Conservation (phyloP, 352 stramenopile species). For the Pythium dissotocum region DNA sequence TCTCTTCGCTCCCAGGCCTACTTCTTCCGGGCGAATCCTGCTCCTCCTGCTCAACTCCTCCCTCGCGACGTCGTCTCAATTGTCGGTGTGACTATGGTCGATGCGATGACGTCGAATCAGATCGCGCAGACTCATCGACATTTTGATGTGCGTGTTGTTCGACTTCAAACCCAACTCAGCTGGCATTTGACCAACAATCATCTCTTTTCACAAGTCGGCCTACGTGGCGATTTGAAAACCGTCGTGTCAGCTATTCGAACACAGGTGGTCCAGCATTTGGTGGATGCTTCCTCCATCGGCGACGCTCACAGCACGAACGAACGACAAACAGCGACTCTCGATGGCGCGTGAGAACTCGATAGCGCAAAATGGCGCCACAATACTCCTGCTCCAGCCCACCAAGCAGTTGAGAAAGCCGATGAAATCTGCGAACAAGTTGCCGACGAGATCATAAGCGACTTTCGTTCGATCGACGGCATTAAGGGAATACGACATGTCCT, state of each 20-base stretch:
- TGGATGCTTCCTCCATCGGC: background rate
- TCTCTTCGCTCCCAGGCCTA: constrained; percentile 26
- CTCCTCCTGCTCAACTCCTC: constrained; percentile 10
- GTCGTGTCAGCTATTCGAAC: background rate
- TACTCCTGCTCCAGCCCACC: background rate
- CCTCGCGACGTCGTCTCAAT: constrained; percentile 12
- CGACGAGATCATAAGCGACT: constrained; percentile 3
- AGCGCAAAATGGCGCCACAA: constrained; percentile 6
- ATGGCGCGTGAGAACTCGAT: background rate
- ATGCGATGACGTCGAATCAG: constrained; percentile 22
- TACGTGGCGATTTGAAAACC: background rate
- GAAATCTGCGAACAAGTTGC: constrained; percentile 1
- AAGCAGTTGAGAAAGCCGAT: background rate
- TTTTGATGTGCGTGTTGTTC: constrained; percentile 15
- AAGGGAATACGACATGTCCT: background rate
- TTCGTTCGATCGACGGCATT: background rate
- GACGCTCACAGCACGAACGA: background rate
- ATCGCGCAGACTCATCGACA: constrained; percentile 18
- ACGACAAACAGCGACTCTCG: too few relatives aligned
- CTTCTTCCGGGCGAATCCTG: constrained; percentile 23
- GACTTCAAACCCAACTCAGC: constrained; percentile 7
- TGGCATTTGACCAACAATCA: constrained; percentile 5
- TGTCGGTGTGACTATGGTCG: constrained; percentile 25
- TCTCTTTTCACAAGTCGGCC: background rate
- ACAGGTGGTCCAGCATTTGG: background rate